Evolutionary conservation across 495 filamentous ascomycete species (phyloP).

Genomic region (Cryomyces minteri): DNA sequence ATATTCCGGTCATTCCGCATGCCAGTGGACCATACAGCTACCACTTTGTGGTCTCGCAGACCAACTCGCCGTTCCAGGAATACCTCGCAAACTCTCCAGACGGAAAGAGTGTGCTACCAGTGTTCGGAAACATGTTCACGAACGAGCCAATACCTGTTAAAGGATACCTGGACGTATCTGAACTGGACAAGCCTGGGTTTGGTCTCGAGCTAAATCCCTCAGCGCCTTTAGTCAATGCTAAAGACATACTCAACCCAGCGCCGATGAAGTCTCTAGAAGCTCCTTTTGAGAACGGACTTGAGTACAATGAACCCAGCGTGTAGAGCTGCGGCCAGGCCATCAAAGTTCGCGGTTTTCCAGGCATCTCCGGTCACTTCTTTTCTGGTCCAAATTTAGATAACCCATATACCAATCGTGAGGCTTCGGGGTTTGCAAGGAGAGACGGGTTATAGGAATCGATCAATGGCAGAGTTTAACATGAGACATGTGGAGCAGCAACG

Average conservation of each 20-base stretch:
- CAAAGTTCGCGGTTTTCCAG: too few species aligned
- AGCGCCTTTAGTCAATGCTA: slow-evolving; percentile 59
- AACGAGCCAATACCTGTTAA: slow-evolving; percentile 79
- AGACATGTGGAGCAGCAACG: too few species aligned
- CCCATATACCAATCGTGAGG: too few species aligned
- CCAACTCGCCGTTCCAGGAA: slow-evolving; percentile 85
- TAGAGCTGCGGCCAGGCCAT: too few species aligned
- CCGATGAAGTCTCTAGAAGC: slow-evolving; percentile 36
- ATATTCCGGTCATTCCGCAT: slow-evolving; percentile 87
- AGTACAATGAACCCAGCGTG: too few species aligned
- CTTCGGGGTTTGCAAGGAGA: too few species aligned
- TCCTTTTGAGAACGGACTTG: slow-evolving; percentile 1
- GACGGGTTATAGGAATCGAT: too few species aligned
- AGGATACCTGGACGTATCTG: slow-evolving; percentile 57
- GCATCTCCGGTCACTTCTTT: too few species aligned
- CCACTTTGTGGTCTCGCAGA: slow-evolving; percentile 81
- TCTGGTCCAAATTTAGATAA: too few species aligned
- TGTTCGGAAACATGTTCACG: slow-evolving; percentile 78
- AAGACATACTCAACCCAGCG: slow-evolving; percentile 51
- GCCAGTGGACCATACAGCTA: slow-evolving; percentile 86
- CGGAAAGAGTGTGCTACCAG: slow-evolving; percentile 70
- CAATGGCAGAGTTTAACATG: too few species aligned
- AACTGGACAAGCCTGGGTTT: slow-evolving; percentile 80
- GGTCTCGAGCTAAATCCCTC: slow-evolving; percentile 69
- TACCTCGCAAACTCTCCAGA: slow-evolving; percentile 85